Evolutionary conservation across 441 rosid species (phyloP).

Genomic region (Isatis lusitanica): DNA sequence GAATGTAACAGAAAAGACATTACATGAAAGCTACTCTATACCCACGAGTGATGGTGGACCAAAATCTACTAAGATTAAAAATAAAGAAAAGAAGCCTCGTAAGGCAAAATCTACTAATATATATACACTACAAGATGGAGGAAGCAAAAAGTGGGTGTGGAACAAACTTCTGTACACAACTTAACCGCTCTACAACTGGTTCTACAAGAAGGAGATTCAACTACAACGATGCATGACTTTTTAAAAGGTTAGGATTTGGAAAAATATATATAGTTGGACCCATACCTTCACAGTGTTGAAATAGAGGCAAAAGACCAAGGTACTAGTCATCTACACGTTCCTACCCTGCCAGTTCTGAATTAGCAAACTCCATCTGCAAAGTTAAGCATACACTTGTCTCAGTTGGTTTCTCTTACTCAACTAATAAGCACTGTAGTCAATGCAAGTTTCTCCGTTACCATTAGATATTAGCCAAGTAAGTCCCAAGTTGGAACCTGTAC

Average conservation of each 20-base stretch:
- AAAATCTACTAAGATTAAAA: constrained; percentile 14
- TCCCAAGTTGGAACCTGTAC: constrained; percentile 64
- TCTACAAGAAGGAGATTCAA: not conserved
- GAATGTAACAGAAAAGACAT: not conserved
- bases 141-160: constrained; percentile 4
- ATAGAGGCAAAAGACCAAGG: constrained; percentile 11
- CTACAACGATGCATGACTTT: too few relatives aligned
- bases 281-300: constrained; percentile 14
- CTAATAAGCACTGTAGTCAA: not conserved
- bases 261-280: constrained; percentile 3
- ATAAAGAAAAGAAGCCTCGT: not conserved
- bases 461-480: not conserved
- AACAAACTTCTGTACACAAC: constrained; percentile 1
- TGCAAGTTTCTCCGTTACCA: not conserved
- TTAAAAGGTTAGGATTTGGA: constrained; percentile 15
- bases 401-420: not conserved
- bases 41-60: not conserved
- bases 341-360: not conserved
- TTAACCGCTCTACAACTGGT: constrained; percentile 10
- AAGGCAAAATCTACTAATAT: not conserved
- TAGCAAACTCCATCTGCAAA: constrained; percentile 26
- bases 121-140: constrained; percentile 7
- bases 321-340: constrained; percentile 12
- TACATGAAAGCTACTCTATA: constrained; percentile 5
- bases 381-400: constrained; percentile 3